Conservation (phyloP, 2,329 filamentous ascomycete species). For the Cercospora sp. region DNA sequence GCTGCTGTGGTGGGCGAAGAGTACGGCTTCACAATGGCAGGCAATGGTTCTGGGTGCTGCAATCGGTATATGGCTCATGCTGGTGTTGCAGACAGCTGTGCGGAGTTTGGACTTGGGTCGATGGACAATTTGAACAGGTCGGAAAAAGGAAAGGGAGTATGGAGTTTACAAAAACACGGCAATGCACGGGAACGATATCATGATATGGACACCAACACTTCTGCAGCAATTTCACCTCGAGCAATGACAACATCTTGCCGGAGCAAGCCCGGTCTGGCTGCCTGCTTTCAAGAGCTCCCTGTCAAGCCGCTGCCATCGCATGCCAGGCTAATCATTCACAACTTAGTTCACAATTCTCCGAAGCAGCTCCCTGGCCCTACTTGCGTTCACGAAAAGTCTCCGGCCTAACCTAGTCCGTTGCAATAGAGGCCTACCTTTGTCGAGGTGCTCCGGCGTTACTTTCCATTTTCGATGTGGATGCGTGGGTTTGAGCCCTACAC, state of each 20-base stretch:
- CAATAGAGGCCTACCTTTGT: no score
- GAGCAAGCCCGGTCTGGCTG: no score
- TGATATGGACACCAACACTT: no score
- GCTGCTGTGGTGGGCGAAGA: slow-evolving; percentile 18
- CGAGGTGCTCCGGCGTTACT: background rate
- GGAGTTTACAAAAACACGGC: no score
- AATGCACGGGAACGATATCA: background rate
- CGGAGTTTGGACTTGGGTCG: background rate
- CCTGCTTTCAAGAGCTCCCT: no score
- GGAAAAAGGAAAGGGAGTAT: background rate
- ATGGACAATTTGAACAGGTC: background rate
- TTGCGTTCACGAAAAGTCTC: background rate
- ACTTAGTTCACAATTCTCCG: background rate
- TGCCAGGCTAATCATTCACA: no score
- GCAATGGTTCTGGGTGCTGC: slow-evolving; percentile 29
- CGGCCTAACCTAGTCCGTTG: no score
- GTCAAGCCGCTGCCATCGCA: background rate
- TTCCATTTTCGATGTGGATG: background rate
- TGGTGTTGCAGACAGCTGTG: background rate
- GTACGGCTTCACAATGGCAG: slow-evolving; percentile 26
- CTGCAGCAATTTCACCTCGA: no score
- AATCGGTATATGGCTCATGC: slow-evolving; percentile 17
- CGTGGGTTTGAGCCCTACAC: background rate
- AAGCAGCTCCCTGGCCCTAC: background rate
- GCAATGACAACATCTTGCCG: no score